Evolutionary conservation across 2,329 filamentous ascomycete species (phyloP).

Genomic region (Colletotrichum tropicale): DNA sequence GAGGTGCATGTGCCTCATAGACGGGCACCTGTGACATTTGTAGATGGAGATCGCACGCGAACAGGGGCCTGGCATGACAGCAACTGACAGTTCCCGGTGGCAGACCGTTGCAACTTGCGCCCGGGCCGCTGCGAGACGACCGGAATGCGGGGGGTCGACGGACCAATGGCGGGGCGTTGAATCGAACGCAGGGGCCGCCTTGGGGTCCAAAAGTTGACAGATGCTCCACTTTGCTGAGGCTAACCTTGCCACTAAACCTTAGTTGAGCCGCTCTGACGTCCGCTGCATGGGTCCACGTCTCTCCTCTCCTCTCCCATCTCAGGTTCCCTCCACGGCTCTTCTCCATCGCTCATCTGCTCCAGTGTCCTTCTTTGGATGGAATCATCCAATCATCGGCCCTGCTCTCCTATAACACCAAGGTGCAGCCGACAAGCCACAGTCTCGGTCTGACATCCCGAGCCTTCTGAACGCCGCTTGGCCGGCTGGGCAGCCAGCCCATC

Average conservation of each 20-base stretch:
- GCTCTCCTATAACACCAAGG: neutral
- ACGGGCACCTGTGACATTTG: slow-evolving; percentile 5
- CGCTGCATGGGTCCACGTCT: neutral
- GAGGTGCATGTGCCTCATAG: slow-evolving; percentile 1
- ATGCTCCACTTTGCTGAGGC: neutral
- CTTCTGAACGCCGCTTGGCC: neutral
- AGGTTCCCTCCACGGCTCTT: neutral
- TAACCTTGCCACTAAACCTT: slow-evolving; percentile 17
- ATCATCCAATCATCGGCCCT: neutral
- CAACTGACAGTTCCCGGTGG: neutral
- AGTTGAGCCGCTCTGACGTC: slow-evolving; percentile 21
- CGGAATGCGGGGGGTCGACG: neutral
- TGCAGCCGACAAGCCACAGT: neutral
- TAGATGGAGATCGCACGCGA: neutral
- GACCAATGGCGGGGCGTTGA: neutral
- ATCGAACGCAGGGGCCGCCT: neutral
- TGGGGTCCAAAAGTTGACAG: neutral
- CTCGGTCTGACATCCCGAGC: neutral
- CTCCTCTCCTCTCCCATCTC: neutral
- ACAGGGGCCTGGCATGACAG: slow-evolving; percentile 3
- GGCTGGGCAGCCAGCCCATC: neutral
- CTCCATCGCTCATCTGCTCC: neutral
- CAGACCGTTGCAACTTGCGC: neutral
- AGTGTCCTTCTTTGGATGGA: neutral
- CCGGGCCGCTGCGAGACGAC: neutral